Base-by-base conservation (phyloP, 495 filamentous ascomycete species). In the Rostrohypoxylon terebratum region DNA sequence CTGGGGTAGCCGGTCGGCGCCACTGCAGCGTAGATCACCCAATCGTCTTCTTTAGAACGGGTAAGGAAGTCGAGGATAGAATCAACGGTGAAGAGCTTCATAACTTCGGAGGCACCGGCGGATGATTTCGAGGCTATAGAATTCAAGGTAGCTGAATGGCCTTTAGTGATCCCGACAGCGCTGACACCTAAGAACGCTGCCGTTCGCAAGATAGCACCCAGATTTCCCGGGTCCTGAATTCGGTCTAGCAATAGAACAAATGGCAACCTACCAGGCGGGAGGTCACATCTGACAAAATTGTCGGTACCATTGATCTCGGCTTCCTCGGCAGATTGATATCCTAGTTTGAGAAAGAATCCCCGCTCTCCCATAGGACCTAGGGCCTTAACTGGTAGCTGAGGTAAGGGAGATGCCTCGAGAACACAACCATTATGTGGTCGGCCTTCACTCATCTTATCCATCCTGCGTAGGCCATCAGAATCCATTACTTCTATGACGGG, bases 351-450 rank as follows among this genome's bases (percentile, higher is more conserved):
- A 1, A 81, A 59, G 76, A 94, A 93, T 4, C 77, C 78, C 10
- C 79, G 71, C 20, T 82, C 77, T 0, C 78, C 64, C 13, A 90
- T 80, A 2, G 77, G 61, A 31, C 82, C 84, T 16, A 98, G 81
- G 20, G 83, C 77, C 25, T 82, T 83, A 20, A 97, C 82, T 1
- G 95, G 94, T 0, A 89, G 82, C 69, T 89, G 88, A 0, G 93
- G 93, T 25, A 98, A 80, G 8, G 91, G 92, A 0, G 94, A 97
- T 21, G 90, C 90, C 80, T 99, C 96, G 25, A 99, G 86, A 42
- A 98, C 83, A 75, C 90, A 94, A 60, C 95, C 91, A 78, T 98
- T 99, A 77, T 99, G 96, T 34, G 94, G 93, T 61, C 96, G 86
- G n/a, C 89, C 89, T 14, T 81, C 83, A 69, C 89, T 90, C 90